phyloP scores from a whole-genome alignment of 257 asterid genomes.

The Petrea volubilis region DNA sequence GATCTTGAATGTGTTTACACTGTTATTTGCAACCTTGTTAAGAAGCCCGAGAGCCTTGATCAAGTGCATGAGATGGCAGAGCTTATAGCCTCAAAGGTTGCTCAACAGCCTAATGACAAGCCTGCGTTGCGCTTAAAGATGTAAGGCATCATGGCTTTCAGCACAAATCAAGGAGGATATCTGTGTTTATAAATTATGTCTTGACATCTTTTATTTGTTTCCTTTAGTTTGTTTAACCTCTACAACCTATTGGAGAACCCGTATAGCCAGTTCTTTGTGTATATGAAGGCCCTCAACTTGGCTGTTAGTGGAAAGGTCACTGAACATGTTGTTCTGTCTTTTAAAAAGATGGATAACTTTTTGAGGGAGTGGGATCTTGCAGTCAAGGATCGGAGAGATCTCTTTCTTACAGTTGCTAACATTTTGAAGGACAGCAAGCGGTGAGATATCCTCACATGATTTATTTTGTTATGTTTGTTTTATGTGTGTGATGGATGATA shows the following conservation, averaged over 20 bases:
- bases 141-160: slow-evolving; percentile 36
- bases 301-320: slow-evolving; percentile 73
- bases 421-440: slow-evolving; percentile 69
- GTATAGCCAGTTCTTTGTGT: slow-evolving; percentile 82
- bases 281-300: slow-evolving; percentile 84
- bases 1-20: slow-evolving; percentile 90
- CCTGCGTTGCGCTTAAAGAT: slow-evolving; percentile 82
- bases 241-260: slow-evolving; percentile 91
- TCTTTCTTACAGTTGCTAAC: slow-evolving; percentile 68
- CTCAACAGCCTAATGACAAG: slow-evolving; percentile 74
- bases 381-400: slow-evolving; percentile 76
- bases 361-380: slow-evolving; percentile 87
- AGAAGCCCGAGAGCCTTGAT: slow-evolving; percentile 72
- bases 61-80: slow-evolving; percentile 80
- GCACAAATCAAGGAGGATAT: neutral
- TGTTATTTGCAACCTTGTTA: slow-evolving; percentile 85
- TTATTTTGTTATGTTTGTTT: neutral
- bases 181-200: neutral
- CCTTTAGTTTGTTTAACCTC: slow-evolving; percentile 78
- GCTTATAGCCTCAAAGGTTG: slow-evolving; percentile 70
- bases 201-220: slow-evolving; percentile 21
- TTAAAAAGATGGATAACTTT: slow-evolving; percentile 70
- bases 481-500: neutral
- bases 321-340: slow-evolving; percentile 76
- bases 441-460: slow-evolving; percentile 43